These are phyloP conservation scores for Penicillium sclerotiorum DNA, from an alignment of 2,329 filamentous ascomycete genomes.

Conservation along the genomic window DNA sequence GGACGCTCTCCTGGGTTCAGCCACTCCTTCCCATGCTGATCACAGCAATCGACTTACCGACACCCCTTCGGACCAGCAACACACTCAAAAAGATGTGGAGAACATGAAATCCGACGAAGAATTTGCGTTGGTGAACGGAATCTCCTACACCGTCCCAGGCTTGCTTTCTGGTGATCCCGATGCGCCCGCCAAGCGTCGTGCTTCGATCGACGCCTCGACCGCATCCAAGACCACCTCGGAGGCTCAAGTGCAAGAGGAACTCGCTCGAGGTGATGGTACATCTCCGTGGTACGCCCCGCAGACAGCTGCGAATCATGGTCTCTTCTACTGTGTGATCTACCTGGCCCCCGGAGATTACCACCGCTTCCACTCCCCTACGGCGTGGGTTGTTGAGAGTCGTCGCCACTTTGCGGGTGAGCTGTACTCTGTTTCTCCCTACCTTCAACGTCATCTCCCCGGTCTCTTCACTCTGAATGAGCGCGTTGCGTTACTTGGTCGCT, in stretches of 20 bases:
- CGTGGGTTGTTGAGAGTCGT: conserved; percentile 91
- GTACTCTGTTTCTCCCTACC: conserved; percentile 91
- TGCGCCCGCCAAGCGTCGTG: conserved; percentile 50
- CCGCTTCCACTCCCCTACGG: conserved; percentile 91
- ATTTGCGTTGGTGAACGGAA: conserved; percentile 91
- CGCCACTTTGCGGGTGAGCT: conserved; percentile 98
- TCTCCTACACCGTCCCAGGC: conserved; percentile 88
- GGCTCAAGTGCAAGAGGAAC: conserved; percentile 78
- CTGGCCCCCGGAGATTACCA: conserved; percentile 97
- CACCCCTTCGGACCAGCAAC: conserved; percentile 34
- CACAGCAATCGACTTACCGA: conserved; percentile 40
- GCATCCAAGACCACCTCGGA: conserved; percentile 70
- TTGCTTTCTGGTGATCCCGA: conserved; percentile 71
- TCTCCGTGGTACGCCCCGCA: conserved; percentile 74
- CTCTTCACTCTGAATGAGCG: conserved; percentile 97
- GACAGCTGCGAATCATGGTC: conserved; percentile 62
- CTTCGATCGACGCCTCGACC: conserved; percentile 73
- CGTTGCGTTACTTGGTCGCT: conserved; percentile 87
- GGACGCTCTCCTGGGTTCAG: conserved; percentile 80
- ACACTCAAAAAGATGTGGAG: conserved; percentile 56
- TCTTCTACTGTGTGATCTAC: conserved; percentile 96
- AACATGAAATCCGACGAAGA: conserved; percentile 81
- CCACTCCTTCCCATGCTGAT: conserved; percentile 49
- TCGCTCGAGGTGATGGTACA: conserved; percentile 66
- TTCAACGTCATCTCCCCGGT: conserved; percentile 88